These are phyloP conservation scores for Moricandia moricandioides DNA, from an alignment of 345 rosid species.

Conservation along the genomic window DNA sequence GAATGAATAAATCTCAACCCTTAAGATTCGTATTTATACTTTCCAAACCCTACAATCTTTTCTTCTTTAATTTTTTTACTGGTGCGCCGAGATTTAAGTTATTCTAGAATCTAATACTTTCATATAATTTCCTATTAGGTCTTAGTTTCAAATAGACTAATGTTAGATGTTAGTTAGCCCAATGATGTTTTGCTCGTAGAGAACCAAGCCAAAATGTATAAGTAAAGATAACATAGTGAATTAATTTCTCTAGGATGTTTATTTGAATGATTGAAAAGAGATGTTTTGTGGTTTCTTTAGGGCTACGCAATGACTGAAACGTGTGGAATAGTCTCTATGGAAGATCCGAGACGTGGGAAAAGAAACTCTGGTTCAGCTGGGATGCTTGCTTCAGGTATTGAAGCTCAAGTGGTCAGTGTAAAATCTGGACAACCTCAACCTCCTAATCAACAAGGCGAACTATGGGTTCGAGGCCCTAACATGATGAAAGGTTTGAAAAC, in stretches of 20 bases:
- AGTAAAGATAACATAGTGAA: not conserved
- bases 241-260: not conserved
- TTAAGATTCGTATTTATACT: too few species aligned
- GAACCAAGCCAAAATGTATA: not conserved
- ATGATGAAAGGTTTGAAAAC: constrained; percentile 96
- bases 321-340: constrained; percentile 57
- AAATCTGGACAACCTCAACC: constrained; percentile 65
- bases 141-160: not conserved
- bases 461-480: constrained; percentile 89
- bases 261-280: not conserved
- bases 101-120: not conserved
- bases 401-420: constrained; percentile 61
- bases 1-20: too few species aligned
- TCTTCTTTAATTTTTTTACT: too few species aligned
- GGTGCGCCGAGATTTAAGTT: too few species aligned
- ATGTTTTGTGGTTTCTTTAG: constrained; percentile 41
- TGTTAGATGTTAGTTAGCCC: not conserved
- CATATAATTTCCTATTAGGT: not conserved
- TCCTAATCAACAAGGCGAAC: constrained; percentile 75
- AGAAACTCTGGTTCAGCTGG: constrained; percentile 73
- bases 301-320: constrained; percentile 97
- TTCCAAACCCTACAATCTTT: too few species aligned
- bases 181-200: constrained; percentile 2
- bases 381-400: constrained; percentile 63
- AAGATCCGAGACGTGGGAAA: constrained; percentile 45